Evolutionary conservation across 768 basidiomycete species (phyloP).

Genomic region (Xerocomellus amylosporus): DNA sequence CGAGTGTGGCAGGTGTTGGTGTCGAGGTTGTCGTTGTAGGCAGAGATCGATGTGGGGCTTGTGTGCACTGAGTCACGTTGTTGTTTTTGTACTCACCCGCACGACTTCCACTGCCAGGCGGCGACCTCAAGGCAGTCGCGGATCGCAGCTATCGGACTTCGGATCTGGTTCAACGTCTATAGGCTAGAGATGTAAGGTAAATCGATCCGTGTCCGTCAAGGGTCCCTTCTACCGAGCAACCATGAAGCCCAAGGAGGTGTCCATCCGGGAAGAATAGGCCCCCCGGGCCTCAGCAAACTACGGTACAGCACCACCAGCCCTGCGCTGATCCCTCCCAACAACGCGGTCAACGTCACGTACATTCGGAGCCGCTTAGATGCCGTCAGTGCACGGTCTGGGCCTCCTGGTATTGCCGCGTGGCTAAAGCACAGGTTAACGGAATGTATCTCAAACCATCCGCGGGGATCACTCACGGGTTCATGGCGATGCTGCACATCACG

Average conservation of each 20-base stretch:
- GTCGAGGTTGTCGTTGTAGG: slow-evolving; percentile 7
- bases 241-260: slow-evolving; percentile 62
- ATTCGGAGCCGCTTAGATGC: slow-evolving; percentile 64
- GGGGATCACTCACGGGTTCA: slow-evolving; percentile 70
- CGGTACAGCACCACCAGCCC: slow-evolving; percentile 69
- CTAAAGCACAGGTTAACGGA: slow-evolving; percentile 34
- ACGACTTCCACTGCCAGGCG: slow-evolving; percentile 27
- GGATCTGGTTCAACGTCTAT: slow-evolving; percentile 31
- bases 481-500: slow-evolving; percentile 77
- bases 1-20: slow-evolving; percentile 1
- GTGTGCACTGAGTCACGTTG: background rate
- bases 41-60: slow-evolving; percentile 16
- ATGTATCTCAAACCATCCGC: background rate
- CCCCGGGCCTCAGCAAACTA: slow-evolving; percentile 62
- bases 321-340: slow-evolving; percentile 73
- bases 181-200: slow-evolving; percentile 8
- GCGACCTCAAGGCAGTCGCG: slow-evolving; percentile 37
- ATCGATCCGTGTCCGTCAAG: slow-evolving; percentile 16
- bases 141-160: slow-evolving; percentile 35
- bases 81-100: slow-evolving; percentile 15
- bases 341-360: slow-evolving; percentile 69
- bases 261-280: slow-evolving; percentile 50
- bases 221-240: slow-evolving; percentile 54
- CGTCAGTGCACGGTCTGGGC: slow-evolving; percentile 75
- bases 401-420: slow-evolving; percentile 71